Evolutionary conservation across 176 grass and related monocot genomes (phyloP), one percentile per base, ranked within the genome.

Genomic region (Hordeum marinum): DNA sequence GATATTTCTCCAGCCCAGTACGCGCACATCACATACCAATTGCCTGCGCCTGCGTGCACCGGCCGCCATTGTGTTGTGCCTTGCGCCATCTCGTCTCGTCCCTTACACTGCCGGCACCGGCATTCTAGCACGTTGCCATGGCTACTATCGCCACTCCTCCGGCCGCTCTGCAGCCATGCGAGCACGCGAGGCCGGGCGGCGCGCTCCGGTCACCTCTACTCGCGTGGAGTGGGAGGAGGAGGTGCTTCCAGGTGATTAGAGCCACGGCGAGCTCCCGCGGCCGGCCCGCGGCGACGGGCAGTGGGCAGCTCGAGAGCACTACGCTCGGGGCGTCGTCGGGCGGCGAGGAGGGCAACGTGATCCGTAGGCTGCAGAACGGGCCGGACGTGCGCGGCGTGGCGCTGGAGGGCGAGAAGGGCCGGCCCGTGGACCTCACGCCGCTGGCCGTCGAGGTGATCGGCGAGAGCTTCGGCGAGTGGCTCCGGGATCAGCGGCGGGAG

Each of bases 391-490:
- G 92, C 3, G 94, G 92, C 14, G 90, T 97, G 2, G 94, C 94
- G 26, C 68, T 94, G 45, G 94, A 97, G 3, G 90, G 94, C 25
- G 94, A 97, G 90, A 88, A 90, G 67, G 88, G 90, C 11, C 92
- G 88, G 4, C 26, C 68, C n/a, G 94, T 94, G n/a, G 84, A 97
- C 86, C 86, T 97, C 9, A 94, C 92, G 15, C 94, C 94, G 52
- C 88, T 85, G 66, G 94, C 80, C 4, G 92, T 87, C 12, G 88
- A 97, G 81, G 86, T 31, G 13, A 94, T 97, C 61, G 94, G 83
- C 18, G 92, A 92, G 90, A 89, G 86, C 86, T 97, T 97, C 73
- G 90, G 88, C 23, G 94, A 97, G 79, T 97, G 94, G 94, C 66
- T 97, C 35, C 77, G 80, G 31, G 90, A 92, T 78, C 27, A 72